A percentile compares a stretch with the other conserved stretches of the same genome.
Conservation (phyloP, 345 rosid genomes). For the Limnanthes douglasii region DNA sequence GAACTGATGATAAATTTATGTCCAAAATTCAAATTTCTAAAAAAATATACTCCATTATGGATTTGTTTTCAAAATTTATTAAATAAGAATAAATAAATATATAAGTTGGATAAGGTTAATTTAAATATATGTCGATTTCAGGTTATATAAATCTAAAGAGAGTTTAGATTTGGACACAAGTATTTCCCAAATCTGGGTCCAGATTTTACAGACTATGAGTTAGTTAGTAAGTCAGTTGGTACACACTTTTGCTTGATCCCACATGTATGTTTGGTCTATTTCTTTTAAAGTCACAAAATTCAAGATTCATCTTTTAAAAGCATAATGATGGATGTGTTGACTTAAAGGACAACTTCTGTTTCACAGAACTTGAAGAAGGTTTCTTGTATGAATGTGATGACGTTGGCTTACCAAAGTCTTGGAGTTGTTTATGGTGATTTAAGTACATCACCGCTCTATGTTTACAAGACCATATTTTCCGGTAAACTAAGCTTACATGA, state of each 20-base stretch:
- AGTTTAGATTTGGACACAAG: neutral
- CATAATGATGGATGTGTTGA: neutral
- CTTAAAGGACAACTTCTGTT: constrained; percentile 10
- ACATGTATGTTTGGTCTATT: neutral
- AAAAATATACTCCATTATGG: too few relatives aligned
- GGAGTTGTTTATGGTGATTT: constrained; percentile 84
- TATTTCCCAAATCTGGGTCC: neutral
- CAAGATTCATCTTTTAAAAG: neutral
- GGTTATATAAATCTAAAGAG: too few relatives aligned
- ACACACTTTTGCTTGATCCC: neutral
- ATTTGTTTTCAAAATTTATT: too few relatives aligned
- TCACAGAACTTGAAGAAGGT: constrained; percentile 46
- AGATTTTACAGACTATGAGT: neutral
- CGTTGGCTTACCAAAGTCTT: constrained; percentile 83
- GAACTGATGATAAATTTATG: too few relatives aligned
- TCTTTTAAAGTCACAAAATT: too few relatives aligned
- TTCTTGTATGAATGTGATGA: constrained; percentile 33
- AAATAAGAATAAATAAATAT: too few relatives aligned
- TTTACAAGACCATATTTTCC: constrained; percentile 64
- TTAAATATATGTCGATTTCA: too few relatives aligned
- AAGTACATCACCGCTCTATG: constrained; percentile 78
- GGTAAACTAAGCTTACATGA: constrained; percentile 65
- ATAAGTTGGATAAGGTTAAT: too few relatives aligned
- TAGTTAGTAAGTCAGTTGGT: neutral
- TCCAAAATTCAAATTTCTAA: too few relatives aligned